Percentiles rank a stretch among this genome's conserved stretches.
Evolutionary conservation across 2,329 filamentous ascomycete genomes (phyloP).

Genomic region (Atkinsonella texensis): DNA sequence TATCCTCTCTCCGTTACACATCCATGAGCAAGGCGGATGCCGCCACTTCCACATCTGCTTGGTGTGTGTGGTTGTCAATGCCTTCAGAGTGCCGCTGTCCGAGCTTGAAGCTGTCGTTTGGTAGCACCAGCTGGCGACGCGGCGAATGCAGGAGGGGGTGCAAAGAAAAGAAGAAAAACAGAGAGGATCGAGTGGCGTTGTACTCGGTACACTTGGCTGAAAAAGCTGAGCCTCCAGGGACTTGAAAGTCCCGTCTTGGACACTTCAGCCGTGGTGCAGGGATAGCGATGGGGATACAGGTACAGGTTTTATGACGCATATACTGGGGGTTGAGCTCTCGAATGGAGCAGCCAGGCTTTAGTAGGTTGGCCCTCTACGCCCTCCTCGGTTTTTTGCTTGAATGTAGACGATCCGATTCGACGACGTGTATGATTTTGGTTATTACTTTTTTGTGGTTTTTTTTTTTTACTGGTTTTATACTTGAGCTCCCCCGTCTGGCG

Average conservation of each 20-base stretch:
- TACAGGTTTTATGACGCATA: neutral
- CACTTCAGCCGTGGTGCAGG: constrained; percentile 6
- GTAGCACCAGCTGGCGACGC: neutral
- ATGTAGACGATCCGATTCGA: neutral
- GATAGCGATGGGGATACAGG: neutral
- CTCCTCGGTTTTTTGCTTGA: neutral
- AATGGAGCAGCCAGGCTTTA: neutral
- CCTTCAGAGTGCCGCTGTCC: too few relatives aligned
- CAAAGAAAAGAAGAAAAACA: neutral
- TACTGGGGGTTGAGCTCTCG: neutral
- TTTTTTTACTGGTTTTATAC: neutral
- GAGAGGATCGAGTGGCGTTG: neutral
- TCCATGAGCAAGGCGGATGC: too few relatives aligned
- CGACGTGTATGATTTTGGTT: neutral
- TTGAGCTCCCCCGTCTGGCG: neutral
- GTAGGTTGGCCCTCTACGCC: neutral
- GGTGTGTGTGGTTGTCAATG: neutral
- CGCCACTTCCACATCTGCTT: too few relatives aligned
- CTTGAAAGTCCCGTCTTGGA: neutral
- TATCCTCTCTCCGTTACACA: too few relatives aligned
- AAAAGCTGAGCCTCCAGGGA: constrained; percentile 1
- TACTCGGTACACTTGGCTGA: neutral
- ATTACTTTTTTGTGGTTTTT: too few relatives aligned
- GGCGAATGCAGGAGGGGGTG: neutral
- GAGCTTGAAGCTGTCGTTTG: neutral